These are phyloP conservation scores for Saccharomyces hybrid DNA, from an alignment of 1,139 yeast genomes.

Conservation along the genomic window DNA sequence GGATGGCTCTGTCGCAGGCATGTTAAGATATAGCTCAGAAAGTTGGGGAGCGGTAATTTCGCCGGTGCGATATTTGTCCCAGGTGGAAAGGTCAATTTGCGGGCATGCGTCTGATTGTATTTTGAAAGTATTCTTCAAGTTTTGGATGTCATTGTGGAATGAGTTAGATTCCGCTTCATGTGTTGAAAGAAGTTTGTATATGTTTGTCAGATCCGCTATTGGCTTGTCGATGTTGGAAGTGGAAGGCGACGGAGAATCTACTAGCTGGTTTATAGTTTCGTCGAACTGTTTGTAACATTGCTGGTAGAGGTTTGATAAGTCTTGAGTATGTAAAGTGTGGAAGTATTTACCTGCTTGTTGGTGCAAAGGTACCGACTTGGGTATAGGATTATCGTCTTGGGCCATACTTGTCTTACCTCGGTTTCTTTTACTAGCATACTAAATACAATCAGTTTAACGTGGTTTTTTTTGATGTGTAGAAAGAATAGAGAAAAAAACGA, in stretches of 20 bases:
- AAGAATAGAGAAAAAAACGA: neutral
- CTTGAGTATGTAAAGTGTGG: constrained; percentile 11
- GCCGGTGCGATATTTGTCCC: constrained; percentile 14
- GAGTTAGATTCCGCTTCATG: constrained; percentile 2
- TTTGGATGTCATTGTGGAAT: neutral
- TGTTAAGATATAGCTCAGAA: constrained; percentile 3
- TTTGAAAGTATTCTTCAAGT: constrained; percentile 6
- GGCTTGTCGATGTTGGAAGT: constrained; percentile 4
- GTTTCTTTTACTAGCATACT: neutral
- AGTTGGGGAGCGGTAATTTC: constrained; percentile 10
- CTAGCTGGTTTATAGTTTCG: constrained; percentile 13
- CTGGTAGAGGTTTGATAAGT: constrained; percentile 6
- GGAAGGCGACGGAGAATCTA: constrained; percentile 7
- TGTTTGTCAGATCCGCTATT: constrained; percentile 5
- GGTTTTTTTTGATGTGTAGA: neutral
- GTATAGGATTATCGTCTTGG: constrained; percentile 3
- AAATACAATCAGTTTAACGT: neutral
- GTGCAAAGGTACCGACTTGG: constrained; percentile 18
- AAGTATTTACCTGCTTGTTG: constrained; percentile 9
- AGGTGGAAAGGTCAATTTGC: neutral
- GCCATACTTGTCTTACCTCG: neutral
- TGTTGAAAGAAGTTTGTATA: constrained; percentile 3
- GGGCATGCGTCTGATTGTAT: constrained; percentile 4
- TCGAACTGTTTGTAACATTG: constrained; percentile 12
- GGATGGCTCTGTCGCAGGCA: constrained; percentile 2